These are phyloP conservation scores for Suillus subaureus DNA, from an alignment of 768 basidiomycete genomes.

Conservation along the genomic window DNA sequence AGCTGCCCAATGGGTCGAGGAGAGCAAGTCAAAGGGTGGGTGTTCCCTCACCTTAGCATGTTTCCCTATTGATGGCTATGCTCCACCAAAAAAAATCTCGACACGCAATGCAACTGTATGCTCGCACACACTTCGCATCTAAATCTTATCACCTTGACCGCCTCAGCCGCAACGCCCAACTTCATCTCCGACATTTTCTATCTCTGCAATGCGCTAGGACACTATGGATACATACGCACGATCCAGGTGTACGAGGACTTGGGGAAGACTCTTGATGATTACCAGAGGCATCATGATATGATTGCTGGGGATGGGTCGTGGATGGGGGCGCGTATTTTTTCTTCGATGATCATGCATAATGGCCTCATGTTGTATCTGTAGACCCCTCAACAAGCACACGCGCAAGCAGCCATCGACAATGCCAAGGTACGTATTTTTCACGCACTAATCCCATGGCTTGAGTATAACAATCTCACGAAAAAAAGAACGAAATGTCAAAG, in stretches of 20 bases:
- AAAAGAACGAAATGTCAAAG: slow-evolving; percentile 67
- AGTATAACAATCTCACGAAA: slow-evolving; percentile 2
- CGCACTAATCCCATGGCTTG: background rate
- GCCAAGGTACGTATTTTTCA: slow-evolving; percentile 58
- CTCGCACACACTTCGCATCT: background rate
- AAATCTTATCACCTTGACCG: background rate
- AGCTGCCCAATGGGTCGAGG: slow-evolving; percentile 68
- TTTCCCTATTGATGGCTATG: background rate
- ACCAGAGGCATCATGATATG: slow-evolving; percentile 75
- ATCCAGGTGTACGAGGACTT: slow-evolving; percentile 76
- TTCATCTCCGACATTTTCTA: slow-evolving; percentile 97
- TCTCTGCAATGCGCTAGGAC: slow-evolving; percentile 82
- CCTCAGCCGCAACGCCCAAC: slow-evolving; percentile 65
- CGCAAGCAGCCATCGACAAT: slow-evolving; percentile 74
- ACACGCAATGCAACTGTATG: background rate
- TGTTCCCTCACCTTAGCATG: background rate
- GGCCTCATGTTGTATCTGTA: slow-evolving; percentile 26
- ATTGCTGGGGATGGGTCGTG: slow-evolving; percentile 78
- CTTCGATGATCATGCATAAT: background rate
- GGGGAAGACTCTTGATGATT: slow-evolving; percentile 72
- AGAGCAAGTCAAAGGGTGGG: slow-evolving; percentile 51
- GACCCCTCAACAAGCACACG: slow-evolving; percentile 75
- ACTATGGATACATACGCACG: slow-evolving; percentile 85
- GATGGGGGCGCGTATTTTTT: slow-evolving; percentile 63
- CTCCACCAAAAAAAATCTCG: background rate